Conservation (phyloP, 2,329 filamentous ascomycete genomes). For the Daldinia eschscholtzii region DNA sequence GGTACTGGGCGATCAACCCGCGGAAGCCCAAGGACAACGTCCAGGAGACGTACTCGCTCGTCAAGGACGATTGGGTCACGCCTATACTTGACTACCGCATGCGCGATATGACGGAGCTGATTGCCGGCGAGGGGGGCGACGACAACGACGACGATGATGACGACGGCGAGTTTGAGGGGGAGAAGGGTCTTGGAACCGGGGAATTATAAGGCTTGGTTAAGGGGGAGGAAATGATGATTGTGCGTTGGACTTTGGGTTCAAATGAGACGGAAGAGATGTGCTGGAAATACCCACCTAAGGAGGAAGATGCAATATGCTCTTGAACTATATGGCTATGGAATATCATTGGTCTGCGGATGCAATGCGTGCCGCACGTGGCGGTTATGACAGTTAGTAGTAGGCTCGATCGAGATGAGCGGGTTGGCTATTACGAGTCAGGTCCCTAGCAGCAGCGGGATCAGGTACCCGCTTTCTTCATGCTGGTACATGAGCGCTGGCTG, state of each 20-base stretch:
- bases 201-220: neutral
- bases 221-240: neutral
- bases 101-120: conserved; percentile 70
- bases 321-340: neutral
- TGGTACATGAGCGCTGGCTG: neutral
- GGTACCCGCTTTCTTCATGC: neutral
- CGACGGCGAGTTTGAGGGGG: neutral
- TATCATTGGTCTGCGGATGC: neutral
- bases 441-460: neutral
- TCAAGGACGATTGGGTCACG: conserved; percentile 74
- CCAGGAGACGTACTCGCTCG: conserved; percentile 71
- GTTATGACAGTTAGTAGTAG: neutral
- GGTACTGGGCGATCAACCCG: conserved; percentile 78
- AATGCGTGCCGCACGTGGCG: neutral
- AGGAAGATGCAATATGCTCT: neutral
- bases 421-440: conserved; percentile 1
- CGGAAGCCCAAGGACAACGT: conserved; percentile 70
- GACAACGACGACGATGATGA: conserved; percentile 16
- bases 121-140: conserved; percentile 49
- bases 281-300: conserved; percentile 29
- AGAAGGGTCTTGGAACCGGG: neutral
- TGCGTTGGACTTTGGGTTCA: neutral
- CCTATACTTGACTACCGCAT: conserved; percentile 72
- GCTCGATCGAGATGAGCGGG: conserved; percentile 11
- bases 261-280: neutral